A percentile compares a stretch with the other conserved stretches of the same genome.
Conservation (phyloP, 225 moss, liverwort and hornwort genomes). For the Marchantia paleacea region DNA sequence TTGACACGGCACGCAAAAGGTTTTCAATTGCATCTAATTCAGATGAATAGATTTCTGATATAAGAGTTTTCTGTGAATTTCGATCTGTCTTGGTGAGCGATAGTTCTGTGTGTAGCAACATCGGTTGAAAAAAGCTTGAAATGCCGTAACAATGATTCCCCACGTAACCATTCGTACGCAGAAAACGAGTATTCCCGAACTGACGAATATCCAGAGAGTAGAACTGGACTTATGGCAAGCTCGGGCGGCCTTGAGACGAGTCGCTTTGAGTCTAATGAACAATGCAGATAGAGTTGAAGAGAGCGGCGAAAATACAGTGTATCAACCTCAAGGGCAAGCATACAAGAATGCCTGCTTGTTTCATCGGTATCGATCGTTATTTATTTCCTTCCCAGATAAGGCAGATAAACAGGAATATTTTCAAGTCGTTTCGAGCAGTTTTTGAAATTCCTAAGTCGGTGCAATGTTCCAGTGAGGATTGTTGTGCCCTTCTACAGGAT, state of each 20-base stretch:
- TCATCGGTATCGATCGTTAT: slow-evolving; percentile 46
- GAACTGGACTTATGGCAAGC: slow-evolving; percentile 48
- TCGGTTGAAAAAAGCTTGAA: no score
- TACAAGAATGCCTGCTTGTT: slow-evolving; percentile 69
- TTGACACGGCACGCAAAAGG: neutral
- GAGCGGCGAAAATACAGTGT: slow-evolving; percentile 1
- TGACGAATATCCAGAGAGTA: slow-evolving; percentile 37
- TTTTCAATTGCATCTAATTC: neutral
- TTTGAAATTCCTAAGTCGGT: no score
- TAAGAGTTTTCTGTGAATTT: neutral
- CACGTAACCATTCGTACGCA: neutral
- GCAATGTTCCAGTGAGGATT: no score
- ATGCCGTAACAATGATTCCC: neutral
- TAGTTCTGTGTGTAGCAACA: neutral
- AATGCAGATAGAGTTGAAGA: neutral
- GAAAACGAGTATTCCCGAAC: slow-evolving; percentile 15
- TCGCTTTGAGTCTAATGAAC: slow-evolving; percentile 22
- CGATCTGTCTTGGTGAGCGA: neutral
- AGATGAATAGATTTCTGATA: neutral
- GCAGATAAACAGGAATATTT: no score
- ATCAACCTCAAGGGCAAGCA: slow-evolving; percentile 51
- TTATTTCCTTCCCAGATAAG: no score
- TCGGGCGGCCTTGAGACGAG: slow-evolving; percentile 38
- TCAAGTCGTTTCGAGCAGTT: no score
- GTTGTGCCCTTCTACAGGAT: no score